These are phyloP conservation scores for Tricholoma bakamatsutake DNA, from an alignment of 768 basidiomycete genomes.

Conservation along the genomic window DNA sequence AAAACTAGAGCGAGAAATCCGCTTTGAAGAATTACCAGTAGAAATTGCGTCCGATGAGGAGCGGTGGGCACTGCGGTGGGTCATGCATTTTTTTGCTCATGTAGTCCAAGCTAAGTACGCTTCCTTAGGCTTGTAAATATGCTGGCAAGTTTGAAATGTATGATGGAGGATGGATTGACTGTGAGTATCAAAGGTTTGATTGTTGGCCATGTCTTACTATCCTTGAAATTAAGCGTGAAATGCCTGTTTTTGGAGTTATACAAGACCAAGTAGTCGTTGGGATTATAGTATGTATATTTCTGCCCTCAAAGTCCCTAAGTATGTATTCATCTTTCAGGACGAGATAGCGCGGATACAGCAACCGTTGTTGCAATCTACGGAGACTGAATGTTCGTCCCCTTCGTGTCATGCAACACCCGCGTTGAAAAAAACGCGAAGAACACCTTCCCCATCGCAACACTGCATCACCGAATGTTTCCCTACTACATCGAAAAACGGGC, in stretches of 20 bases:
- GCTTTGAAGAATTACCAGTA: slow-evolving; percentile 50
- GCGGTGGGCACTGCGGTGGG: slow-evolving; percentile 70
- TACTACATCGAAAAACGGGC: not conserved
- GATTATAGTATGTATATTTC: slow-evolving; percentile 52
- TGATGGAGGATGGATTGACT: slow-evolving; percentile 42
- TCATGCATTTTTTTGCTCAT: not conserved
- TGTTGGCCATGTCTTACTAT: not conserved
- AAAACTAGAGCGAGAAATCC: slow-evolving; percentile 67
- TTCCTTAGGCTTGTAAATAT: slow-evolving; percentile 62
- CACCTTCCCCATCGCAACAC: slow-evolving; percentile 13
- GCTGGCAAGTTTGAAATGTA: slow-evolving; percentile 53
- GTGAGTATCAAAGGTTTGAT: slow-evolving; percentile 28
- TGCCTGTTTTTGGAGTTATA: slow-evolving; percentile 77
- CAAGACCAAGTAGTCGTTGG: slow-evolving; percentile 63
- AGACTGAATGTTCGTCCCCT: slow-evolving; percentile 3
- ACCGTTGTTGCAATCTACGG: slow-evolving; percentile 1
- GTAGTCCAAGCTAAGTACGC: not conserved
- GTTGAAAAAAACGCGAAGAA: slow-evolving; percentile 14
- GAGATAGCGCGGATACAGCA: slow-evolving; percentile 35
- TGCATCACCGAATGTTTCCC: slow-evolving; percentile 9
- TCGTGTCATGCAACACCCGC: slow-evolving; percentile 7
- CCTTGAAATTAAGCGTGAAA: slow-evolving; percentile 53
- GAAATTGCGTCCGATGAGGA: slow-evolving; percentile 55
- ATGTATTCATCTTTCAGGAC: slow-evolving; percentile 34
- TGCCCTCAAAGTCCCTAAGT: not conserved